A percentile compares a stretch with the other conserved stretches of the same genome.
Conservation (phyloP, 768 basidiomycete genomes). For the Rickenella mellea region DNA sequence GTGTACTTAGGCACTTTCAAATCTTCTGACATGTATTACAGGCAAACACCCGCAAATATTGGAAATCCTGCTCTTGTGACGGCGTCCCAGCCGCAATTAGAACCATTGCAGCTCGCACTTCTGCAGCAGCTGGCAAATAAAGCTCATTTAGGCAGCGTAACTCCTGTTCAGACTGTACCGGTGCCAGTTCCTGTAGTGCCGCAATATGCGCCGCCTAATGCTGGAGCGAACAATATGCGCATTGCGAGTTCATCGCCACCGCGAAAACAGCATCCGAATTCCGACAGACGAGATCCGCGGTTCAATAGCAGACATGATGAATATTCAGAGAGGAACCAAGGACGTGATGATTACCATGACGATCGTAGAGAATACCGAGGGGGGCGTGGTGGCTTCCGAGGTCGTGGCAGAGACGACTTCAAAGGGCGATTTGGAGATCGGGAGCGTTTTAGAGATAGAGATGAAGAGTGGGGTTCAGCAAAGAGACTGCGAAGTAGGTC, state of each 20-base stretch:
- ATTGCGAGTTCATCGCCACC: background rate
- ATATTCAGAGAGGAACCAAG: slow-evolving; percentile 16
- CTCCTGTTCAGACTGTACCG: slow-evolving; percentile 11
- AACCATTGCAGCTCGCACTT: slow-evolving; percentile 54
- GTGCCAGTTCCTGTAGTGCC: slow-evolving; percentile 20
- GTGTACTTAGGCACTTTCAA: slow-evolving; percentile 1
- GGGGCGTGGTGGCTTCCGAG: slow-evolving; percentile 45
- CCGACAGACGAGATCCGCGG: slow-evolving; percentile 29
- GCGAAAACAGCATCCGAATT: slow-evolving; percentile 7
- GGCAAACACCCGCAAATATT: slow-evolving; percentile 58
- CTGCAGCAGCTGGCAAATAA: slow-evolving; percentile 70
- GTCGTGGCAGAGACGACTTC: slow-evolving; percentile 47
- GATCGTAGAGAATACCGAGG: slow-evolving; percentile 42
- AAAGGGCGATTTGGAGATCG: slow-evolving; percentile 52
- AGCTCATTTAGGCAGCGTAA: slow-evolving; percentile 30
- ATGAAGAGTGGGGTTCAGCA: slow-evolving; percentile 28
- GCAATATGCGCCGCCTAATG: slow-evolving; percentile 16
- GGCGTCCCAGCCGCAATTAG: slow-evolving; percentile 26
- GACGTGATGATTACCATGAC: slow-evolving; percentile 39
- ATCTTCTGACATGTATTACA: slow-evolving; percentile 14
- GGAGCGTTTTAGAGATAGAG: slow-evolving; percentile 36
- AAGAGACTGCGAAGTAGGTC: slow-evolving; percentile 39
- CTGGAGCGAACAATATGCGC: background rate
- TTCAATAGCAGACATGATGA: slow-evolving; percentile 40
- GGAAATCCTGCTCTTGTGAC: slow-evolving; percentile 18